phyloP scores from a whole-genome alignment of 805 yeast genomes.

The Saccharomyces jurei region DNA sequence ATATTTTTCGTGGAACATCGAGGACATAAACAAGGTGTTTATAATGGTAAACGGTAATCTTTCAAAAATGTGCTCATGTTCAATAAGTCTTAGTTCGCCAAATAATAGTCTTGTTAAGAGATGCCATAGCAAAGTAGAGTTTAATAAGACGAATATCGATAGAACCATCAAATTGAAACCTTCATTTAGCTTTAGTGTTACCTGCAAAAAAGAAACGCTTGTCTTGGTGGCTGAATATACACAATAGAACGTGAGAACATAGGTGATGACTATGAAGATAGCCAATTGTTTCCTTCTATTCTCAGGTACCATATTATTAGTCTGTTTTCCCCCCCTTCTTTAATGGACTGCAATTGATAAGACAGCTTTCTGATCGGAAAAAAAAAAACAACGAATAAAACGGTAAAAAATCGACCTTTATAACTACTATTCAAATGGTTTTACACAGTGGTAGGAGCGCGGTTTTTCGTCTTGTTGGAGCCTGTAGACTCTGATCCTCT shows the following conservation, averaged over 20 bases:
- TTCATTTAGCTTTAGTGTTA: slow-evolving; percentile 42
- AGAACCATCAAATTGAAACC: slow-evolving; percentile 39
- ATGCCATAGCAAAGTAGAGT: slow-evolving; percentile 37
- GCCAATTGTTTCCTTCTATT: slow-evolving; percentile 12
- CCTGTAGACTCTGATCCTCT: neutral
- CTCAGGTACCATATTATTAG: neutral
- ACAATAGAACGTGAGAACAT: slow-evolving; percentile 15
- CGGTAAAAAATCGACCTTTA: neutral
- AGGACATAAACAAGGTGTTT: slow-evolving; percentile 49
- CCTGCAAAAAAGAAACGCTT: slow-evolving; percentile 31
- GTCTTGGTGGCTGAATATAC: slow-evolving; percentile 19
- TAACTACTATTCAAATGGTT: neutral
- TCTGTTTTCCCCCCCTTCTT: neutral
- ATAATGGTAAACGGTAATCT: slow-evolving; percentile 57
- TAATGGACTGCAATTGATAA: neutral
- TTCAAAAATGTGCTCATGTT: slow-evolving; percentile 65
- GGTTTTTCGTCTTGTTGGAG: neutral
- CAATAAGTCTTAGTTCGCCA: slow-evolving; percentile 69
- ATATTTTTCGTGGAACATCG: slow-evolving; percentile 44
- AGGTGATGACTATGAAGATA: slow-evolving; percentile 11
- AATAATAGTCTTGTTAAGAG: slow-evolving; percentile 48
- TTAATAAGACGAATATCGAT: slow-evolving; percentile 38
- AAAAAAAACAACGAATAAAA: neutral
- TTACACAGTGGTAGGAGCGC: neutral
- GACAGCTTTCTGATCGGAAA: neutral